Evolutionary conservation across 352 stramenopile genomes (phyloP).

Genomic region (Discostella stelligera): DNA sequence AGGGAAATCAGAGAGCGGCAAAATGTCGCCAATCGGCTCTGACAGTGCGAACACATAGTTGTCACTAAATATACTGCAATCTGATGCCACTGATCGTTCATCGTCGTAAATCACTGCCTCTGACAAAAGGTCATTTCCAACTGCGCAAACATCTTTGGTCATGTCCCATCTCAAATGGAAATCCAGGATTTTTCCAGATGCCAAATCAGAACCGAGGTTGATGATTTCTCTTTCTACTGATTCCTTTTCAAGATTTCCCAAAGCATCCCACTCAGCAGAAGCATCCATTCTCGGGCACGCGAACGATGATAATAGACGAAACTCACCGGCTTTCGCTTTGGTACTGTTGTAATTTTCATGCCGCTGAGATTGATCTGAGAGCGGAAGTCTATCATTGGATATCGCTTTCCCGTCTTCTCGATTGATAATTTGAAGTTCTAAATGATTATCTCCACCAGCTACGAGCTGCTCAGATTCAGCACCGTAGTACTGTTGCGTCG

Average conservation of each 20-base stretch:
- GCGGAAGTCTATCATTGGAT: constrained; percentile 62
- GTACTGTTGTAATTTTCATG: constrained; percentile 13
- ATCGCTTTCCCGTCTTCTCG: constrained; percentile 59
- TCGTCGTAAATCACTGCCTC: constrained; percentile 41
- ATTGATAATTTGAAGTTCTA: constrained; percentile 79
- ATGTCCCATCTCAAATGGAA: constrained; percentile 73
- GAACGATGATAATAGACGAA: constrained; percentile 54
- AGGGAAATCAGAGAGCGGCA: constrained; percentile 10
- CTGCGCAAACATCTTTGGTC: constrained; percentile 36
- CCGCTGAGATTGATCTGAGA: constrained; percentile 26
- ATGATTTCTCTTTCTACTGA: constrained; percentile 25
- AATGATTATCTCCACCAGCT: constrained; percentile 45
- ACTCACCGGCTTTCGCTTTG: constrained; percentile 30
- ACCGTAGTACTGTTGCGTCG: constrained; percentile 9
- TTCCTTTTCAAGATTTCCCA: constrained; percentile 49
- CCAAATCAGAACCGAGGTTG: constrained; percentile 11
- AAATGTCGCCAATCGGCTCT: constrained; percentile 39
- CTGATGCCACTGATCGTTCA: constrained; percentile 35
- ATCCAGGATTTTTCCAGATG: constrained; percentile 38
- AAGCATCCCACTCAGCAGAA: constrained; percentile 58
- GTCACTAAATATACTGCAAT: constrained; percentile 60
- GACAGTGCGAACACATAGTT: constrained; percentile 72
- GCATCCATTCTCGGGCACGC: constrained; percentile 66
- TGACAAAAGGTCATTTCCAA: constrained; percentile 32
- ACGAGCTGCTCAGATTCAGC: constrained; percentile 26